Percentiles rank a stretch among this genome's conserved stretches.
Evolutionary conservation across 1,139 yeast species (phyloP).

Genomic region (Hyphopichia pseudoburtonii): DNA sequence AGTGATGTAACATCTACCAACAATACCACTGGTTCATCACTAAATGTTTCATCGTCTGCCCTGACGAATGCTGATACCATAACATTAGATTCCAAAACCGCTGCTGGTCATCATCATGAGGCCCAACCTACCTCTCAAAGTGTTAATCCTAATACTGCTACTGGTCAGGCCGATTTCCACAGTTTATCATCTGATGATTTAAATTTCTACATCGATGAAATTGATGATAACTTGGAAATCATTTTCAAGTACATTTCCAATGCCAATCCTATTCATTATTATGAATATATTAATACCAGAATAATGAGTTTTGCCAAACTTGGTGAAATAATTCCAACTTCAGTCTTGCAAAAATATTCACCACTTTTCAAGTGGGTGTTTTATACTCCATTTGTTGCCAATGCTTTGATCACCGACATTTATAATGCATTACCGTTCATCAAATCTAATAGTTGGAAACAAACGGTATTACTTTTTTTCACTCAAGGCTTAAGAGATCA

Average conservation of each 20-base stretch:
- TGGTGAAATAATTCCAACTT: slow-evolving; percentile 44
- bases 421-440: slow-evolving; percentile 40
- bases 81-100: no score
- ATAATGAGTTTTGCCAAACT: slow-evolving; percentile 33
- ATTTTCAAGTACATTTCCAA: slow-evolving; percentile 53
- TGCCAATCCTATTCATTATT: slow-evolving; percentile 54
- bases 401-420: slow-evolving; percentile 39
- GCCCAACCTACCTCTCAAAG: background rate
- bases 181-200: slow-evolving; percentile 4
- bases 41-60: background rate
- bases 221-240: slow-evolving; percentile 47
- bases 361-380: slow-evolving; percentile 54
- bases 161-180: slow-evolving; percentile 1
- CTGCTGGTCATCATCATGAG: no score
- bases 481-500: slow-evolving; percentile 54
- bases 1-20: slow-evolving; percentile 1
- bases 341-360: slow-evolving; percentile 38
- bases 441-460: slow-evolving; percentile 54
- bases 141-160: background rate
- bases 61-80: background rate
- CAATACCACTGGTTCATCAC: background rate
- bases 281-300: slow-evolving; percentile 35
- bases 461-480: slow-evolving; percentile 50
- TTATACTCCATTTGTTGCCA: slow-evolving; percentile 40
- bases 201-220: slow-evolving; percentile 21